Percentiles rank a stretch among this genome's conserved stretches.
Evolutionary conservation across 352 stramenopile species (phyloP).

Genomic region (Phytophthora boehmeriae): DNA sequence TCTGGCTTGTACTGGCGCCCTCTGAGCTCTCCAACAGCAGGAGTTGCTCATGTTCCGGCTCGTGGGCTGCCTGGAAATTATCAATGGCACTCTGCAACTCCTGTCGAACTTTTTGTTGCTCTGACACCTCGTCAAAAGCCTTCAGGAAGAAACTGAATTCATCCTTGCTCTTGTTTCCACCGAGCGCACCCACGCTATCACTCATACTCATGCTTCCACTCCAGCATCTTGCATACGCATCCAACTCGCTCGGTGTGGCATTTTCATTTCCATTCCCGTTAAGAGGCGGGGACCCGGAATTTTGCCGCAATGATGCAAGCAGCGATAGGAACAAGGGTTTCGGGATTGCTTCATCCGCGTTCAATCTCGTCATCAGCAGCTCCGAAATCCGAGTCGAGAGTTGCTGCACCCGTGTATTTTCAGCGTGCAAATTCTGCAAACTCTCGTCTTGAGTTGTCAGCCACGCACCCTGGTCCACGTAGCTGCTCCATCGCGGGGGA

Average conservation of each 20-base stretch:
- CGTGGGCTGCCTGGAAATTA: conserved; percentile 35
- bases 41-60: conserved; percentile 43
- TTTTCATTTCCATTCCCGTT: conserved; percentile 21
- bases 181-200: conserved; percentile 31
- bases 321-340: conserved; percentile 53
- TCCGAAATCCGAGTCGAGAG: conserved; percentile 50
- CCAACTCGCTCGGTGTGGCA: conserved; percentile 29
- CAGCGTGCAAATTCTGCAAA: conserved; percentile 43
- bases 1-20: conserved; percentile 28
- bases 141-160: conserved; percentile 75
- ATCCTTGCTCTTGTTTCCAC: conserved; percentile 48
- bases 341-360: conserved; percentile 53
- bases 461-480: conserved; percentile 46
- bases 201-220: conserved; percentile 50
- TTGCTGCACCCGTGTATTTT: conserved; percentile 50
- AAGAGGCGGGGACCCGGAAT: conserved; percentile 30
- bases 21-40: conserved; percentile 33
- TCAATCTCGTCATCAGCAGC: conserved; percentile 52
- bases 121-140: conserved; percentile 64
- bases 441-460: conserved; percentile 48
- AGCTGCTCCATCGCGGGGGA: conserved; percentile 45
- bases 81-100: conserved; percentile 57
- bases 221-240: conserved; percentile 37
- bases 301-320: conserved; percentile 56
- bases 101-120: conserved; percentile 58